Evolutionary conservation across 768 basidiomycete genomes (phyloP), one percentile per base, ranked within the genome.

Genomic region (Lanmaoa rubissima): DNA sequence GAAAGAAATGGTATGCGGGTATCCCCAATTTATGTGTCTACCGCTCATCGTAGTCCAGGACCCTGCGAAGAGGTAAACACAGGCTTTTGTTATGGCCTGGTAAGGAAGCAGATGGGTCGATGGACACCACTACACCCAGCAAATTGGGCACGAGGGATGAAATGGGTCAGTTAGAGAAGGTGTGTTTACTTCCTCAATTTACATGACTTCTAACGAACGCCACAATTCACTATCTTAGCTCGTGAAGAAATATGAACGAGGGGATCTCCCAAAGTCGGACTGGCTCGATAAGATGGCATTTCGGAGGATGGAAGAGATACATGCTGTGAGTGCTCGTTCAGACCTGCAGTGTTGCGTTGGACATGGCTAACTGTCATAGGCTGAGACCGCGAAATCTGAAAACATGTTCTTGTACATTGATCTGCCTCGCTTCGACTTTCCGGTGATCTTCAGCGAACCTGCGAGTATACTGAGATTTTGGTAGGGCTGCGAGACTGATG

Each of bases 351-450:
- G 34, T 55, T 5, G 48, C 13, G 31, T 59, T 41, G 19, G 14
- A 50, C 48, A 21, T 24, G 41, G n/a, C 40, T 47, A 7, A 48
- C 43, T 35, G 7, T 34, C n/a, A 0, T 60, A 98, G 93, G 86
- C 87, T 7, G 95, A 97, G 73, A 86, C 93, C 0, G 86, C 86
- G 61, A 95, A 94, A 71, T 96, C 94, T 1, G 86, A 94, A 56
- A 91, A 93, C 64, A 78, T 98, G n/a, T 98, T 92, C 70, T 81
- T 98, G 12, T 98, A 98, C 71, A 87, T 98, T 43, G 97, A 98
- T 75, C 71, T 98, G 26, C 97, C 95, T 1, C 84, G 93, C 36
- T 99, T 98, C 68, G 96, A 98, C 69, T 98, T 98, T 68, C 97
- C 97, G 0, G 89, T 99, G 19, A 87, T 98, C 53, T 99, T 90